phyloP scores from a whole-genome alignment of 2,329 filamentous ascomycete genomes.

The Bipolaris gigantea region DNA sequence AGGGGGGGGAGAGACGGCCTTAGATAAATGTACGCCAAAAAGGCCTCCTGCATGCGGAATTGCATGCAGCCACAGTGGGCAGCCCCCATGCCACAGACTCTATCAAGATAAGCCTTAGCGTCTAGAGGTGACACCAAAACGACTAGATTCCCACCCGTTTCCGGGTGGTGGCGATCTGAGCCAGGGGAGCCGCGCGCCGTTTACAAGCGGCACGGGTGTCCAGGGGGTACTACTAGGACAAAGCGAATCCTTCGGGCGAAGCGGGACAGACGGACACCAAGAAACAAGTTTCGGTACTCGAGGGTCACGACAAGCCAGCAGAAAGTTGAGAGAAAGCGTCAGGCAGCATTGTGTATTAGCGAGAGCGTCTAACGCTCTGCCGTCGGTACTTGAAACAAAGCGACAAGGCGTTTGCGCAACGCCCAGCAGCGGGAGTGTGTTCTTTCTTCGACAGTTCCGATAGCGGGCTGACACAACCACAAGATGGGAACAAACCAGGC shows the following conservation, averaged over 20 bases:
- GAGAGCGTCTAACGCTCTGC: background rate
- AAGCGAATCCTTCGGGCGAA: slow-evolving; percentile 6
- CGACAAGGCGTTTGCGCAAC: slow-evolving; percentile 2
- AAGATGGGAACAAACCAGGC: slow-evolving; percentile 14
- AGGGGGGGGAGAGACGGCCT: slow-evolving; percentile 16
- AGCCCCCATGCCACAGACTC: slow-evolving; percentile 9
- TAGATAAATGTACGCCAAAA: slow-evolving; percentile 27
- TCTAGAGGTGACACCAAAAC: slow-evolving; percentile 13
- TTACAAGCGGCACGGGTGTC: slow-evolving; percentile 11
- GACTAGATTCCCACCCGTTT: slow-evolving; percentile 18
- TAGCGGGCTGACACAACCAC: slow-evolving; percentile 15
- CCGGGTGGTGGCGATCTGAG: slow-evolving; percentile 19
- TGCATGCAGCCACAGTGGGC: slow-evolving; percentile 22
- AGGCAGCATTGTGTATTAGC: background rate
- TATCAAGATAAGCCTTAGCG: slow-evolving; percentile 15
- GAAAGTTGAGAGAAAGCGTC: background rate
- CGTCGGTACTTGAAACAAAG: slow-evolving; percentile 8
- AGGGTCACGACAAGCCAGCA: background rate
- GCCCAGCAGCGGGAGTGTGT: slow-evolving; percentile 11
- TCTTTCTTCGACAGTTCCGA: slow-evolving; percentile 5
- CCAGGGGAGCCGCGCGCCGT: slow-evolving; percentile 29
- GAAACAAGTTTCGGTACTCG: background rate
- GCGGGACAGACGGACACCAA: background rate
- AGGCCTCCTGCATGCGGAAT: slow-evolving; percentile 14
- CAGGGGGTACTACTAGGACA: slow-evolving; percentile 27